Percentiles rank a stretch among this genome's conserved stretches.
Evolutionary conservation across 2,329 filamentous ascomycete genomes (phyloP).

Genomic region (Monilinia vaccinii-corymbosi): DNA sequence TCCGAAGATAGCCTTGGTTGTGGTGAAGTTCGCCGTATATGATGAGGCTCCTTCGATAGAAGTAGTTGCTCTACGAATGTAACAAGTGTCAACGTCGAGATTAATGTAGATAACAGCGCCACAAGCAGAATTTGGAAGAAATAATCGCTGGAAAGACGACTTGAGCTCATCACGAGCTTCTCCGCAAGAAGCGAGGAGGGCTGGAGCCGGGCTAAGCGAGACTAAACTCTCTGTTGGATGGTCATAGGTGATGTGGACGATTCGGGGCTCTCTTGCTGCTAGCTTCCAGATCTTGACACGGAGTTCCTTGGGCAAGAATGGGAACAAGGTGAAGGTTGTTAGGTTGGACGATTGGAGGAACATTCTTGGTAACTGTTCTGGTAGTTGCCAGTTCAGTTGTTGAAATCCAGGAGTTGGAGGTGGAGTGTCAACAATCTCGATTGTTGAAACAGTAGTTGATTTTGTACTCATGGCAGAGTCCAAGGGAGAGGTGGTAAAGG

Average conservation of each 20-base stretch:
- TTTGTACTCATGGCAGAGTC: background rate
- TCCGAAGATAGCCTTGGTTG: conserved; percentile 2
- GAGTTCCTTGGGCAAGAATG: background rate
- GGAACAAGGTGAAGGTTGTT: background rate
- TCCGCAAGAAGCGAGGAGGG: background rate
- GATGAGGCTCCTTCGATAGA: background rate
- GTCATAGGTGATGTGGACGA: conserved; percentile 1
- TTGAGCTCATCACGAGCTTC: background rate
- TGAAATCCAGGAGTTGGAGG: background rate
- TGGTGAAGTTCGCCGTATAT: background rate
- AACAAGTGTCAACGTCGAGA: background rate
- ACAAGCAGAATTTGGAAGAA: background rate
- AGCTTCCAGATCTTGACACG: conserved; percentile 2
- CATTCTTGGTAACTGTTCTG: background rate
- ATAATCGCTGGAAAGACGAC: background rate
- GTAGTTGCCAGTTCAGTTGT: background rate
- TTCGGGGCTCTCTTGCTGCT: background rate
- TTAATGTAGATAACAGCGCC: background rate
- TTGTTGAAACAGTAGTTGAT: background rate
- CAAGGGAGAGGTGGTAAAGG: background rate
- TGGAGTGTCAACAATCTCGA: background rate
- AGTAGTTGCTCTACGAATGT: background rate
- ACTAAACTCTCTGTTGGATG: background rate
- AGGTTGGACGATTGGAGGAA: background rate
- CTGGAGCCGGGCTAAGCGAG: conserved; percentile 3